Percentiles rank a stretch among this genome's conserved stretches.
phyloP scores from a whole-genome alignment of 108 stramenopile species.

The Nitzschia putrida region DNA sequence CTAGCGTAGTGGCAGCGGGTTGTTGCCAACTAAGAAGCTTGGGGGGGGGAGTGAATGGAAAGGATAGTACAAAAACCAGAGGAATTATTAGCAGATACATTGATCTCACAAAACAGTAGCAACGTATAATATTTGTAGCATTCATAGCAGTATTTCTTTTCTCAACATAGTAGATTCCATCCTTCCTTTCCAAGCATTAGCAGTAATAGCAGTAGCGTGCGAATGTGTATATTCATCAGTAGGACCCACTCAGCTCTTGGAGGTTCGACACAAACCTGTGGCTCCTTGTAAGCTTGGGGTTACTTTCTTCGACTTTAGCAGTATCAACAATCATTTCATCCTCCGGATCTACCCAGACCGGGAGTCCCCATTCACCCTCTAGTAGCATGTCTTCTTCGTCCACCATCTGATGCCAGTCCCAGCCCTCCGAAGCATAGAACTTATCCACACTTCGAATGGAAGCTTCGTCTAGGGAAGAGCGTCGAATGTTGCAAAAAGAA shows the following conservation, averaged over 20 bases:
- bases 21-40: too few relatives aligned
- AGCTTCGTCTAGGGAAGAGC: neutral
- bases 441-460: conserved; percentile 5
- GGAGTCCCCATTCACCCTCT: neutral
- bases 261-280: conserved; percentile 6
- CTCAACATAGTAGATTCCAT: too few relatives aligned
- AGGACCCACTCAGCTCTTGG: conserved; percentile 4
- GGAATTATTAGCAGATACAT: too few relatives aligned
- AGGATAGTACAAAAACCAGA: too few relatives aligned
- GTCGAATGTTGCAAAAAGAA: neutral
- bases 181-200: too few relatives aligned
- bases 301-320: neutral
- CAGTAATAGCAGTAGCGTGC: too few relatives aligned
- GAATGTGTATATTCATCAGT: too few relatives aligned
- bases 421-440: conserved; percentile 44
- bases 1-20: too few relatives aligned
- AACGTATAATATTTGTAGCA: too few relatives aligned
- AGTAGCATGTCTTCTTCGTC: conserved; percentile 68
- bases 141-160: too few relatives aligned
- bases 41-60: too few relatives aligned
- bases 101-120: too few relatives aligned
- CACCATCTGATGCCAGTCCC: conserved; percentile 66
- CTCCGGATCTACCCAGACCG: conserved; percentile 2
- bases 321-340: conserved; percentile 5
- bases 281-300: conserved; percentile 4